Percentiles rank a stretch among this genome's conserved stretches.
These are phyloP conservation scores for Xylaria flabelliformis DNA, from an alignment of 495 filamentous ascomycete species.

Conservation along the genomic window DNA sequence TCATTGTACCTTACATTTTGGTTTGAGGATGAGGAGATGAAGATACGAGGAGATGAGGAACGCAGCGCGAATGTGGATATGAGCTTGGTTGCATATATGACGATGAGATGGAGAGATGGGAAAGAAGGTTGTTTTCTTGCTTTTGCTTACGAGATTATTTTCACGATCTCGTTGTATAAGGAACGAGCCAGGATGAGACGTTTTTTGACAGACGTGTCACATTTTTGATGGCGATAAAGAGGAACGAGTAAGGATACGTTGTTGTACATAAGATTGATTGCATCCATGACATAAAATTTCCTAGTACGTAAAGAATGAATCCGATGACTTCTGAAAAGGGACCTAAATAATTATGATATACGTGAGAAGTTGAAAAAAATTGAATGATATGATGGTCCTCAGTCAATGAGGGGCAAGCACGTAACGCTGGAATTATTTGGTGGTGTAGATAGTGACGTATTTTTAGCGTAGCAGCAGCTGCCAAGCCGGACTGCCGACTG, in stretches of 20 bases:
- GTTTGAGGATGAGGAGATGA: neutral
- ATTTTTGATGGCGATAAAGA: constrained; percentile 1
- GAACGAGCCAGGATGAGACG: neutral
- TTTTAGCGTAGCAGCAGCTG: neutral
- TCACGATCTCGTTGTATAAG: neutral
- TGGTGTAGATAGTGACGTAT: constrained; percentile 1
- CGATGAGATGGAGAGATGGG: neutral
- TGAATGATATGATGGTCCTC: neutral
- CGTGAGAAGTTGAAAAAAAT: neutral
- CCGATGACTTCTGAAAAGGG: neutral
- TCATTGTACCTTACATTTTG: neutral
- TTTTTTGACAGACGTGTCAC: neutral
- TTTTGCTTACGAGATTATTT: neutral
- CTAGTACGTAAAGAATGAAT: neutral
- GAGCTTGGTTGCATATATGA: constrained; percentile 3
- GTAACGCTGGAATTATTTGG: neutral
- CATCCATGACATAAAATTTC: constrained; percentile 3
- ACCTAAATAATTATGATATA: neutral
- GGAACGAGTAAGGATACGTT: neutral
- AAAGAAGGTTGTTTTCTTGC: neutral
- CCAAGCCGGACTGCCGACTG: constrained; percentile 17
- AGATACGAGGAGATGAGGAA: neutral
- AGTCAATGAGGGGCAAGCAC: neutral
- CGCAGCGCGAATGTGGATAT: neutral
- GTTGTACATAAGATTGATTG: constrained; percentile 5